These are phyloP conservation scores for Eimeria sp. DNA, from an alignment of 169 alveolate genomes.

Conservation along the genomic window DNA sequence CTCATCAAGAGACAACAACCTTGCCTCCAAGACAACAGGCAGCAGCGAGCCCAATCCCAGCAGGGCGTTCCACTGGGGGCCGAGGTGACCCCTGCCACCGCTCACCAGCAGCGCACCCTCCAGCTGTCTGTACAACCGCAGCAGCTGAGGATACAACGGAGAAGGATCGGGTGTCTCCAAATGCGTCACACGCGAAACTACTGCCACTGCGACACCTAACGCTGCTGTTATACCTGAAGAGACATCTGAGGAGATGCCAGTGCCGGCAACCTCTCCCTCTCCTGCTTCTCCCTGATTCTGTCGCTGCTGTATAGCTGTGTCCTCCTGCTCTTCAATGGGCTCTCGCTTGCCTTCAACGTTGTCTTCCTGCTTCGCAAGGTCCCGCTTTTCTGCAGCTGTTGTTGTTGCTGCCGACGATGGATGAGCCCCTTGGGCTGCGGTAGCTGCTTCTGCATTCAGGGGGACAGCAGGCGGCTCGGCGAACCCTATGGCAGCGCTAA, in stretches of 20 bases:
- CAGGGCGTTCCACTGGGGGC: conserved; percentile 43
- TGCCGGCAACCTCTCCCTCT: too few species aligned
- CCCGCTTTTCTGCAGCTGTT: too few species aligned
- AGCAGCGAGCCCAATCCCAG: conserved; percentile 9
- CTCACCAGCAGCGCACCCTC: background rate
- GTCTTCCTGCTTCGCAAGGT: too few species aligned
- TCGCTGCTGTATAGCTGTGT: background rate
- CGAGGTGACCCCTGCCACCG: background rate
- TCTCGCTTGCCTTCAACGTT: background rate
- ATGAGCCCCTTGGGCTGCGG: background rate
- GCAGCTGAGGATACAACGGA: conserved; percentile 3
- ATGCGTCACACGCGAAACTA: background rate
- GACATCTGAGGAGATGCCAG: too few species aligned
- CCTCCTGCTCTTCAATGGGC: too few species aligned
- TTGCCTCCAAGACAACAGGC: conserved; percentile 32
- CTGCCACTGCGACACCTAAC: conserved; percentile 24
- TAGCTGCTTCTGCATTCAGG: background rate
- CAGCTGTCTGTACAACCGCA: background rate
- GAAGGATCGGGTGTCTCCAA: conserved; percentile 36
- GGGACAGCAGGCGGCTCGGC: background rate
- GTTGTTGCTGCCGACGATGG: background rate
- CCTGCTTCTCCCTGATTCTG: background rate
- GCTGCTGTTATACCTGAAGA: background rate
- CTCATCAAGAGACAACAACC: conserved; percentile 8
- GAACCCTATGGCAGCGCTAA: background rate